These are phyloP conservation scores for Trichophyton rubrum DNA, from an alignment of 2,329 filamentous ascomycete species.

Conservation along the genomic window DNA sequence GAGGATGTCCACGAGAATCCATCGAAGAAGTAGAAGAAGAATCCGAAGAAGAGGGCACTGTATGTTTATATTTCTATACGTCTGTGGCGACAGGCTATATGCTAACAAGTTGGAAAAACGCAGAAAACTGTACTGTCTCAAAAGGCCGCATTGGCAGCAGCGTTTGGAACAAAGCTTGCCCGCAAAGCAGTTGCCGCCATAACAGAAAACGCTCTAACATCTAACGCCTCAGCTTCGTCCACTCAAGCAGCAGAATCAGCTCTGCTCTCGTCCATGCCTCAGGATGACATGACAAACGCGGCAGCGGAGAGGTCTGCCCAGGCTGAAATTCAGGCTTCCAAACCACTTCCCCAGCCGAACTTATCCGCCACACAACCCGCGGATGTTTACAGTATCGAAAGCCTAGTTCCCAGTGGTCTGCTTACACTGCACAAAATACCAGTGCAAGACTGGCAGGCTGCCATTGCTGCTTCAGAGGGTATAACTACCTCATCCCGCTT, in stretches of 20 bases:
- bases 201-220: conserved; percentile 37
- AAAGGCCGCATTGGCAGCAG: conserved; percentile 34
- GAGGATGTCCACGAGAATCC: conserved; percentile 32
- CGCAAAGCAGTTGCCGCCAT: conserved; percentile 37
- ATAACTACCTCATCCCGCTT: conserved; percentile 33
- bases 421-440: conserved; percentile 32
- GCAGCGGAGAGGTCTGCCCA: conserved; percentile 25
- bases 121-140: conserved; percentile 29
- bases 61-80: neutral
- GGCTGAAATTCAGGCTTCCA: conserved; percentile 34
- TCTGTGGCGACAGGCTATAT: neutral
- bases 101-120: neutral
- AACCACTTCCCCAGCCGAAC: conserved; percentile 35
- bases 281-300: conserved; percentile 22
- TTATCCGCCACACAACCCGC: conserved; percentile 31
- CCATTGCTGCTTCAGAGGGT: conserved; percentile 24
- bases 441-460: conserved; percentile 33
- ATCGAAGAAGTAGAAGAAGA: conserved; percentile 19
- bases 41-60: conserved; percentile 14
- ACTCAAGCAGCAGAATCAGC: conserved; percentile 31
- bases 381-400: conserved; percentile 35
- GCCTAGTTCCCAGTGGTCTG: conserved; percentile 31
- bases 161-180: conserved; percentile 40
- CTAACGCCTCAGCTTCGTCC: conserved; percentile 25
- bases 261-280: conserved; percentile 32